Evolutionary conservation across 805 yeast genomes (phyloP), one percentile per base, ranked within the genome.

Genomic region (Zygosaccharomyces gambellarensis): DNA sequence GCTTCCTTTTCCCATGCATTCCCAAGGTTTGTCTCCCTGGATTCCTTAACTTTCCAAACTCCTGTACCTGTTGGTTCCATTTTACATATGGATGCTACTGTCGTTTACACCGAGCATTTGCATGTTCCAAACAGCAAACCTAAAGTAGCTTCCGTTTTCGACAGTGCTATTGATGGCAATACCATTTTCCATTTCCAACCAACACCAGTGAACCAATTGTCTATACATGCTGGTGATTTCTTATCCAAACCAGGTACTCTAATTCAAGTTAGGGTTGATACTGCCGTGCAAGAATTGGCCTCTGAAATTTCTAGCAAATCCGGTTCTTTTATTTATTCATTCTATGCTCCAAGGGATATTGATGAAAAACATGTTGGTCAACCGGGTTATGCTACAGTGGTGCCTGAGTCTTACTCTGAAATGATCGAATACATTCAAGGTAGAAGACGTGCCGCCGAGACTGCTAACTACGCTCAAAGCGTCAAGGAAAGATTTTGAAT

Each of bases 41-140:
- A 90, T 65, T 85, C 94, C 21, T 89, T 96, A 39, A 86, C 95
- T 22, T 90, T 90, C 76, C 83, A 86, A 61, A 86, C 90, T 17
- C 98, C 98, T 2, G 98, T 90, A 6, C 97, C 97, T 1, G 97
- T 90, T 14, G 97, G 98, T 1, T 82, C 90, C 1, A 96, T 92
- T 7, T 72, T 90, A 51, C 85, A 83, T 55, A 81, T 89, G 82
- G 78, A 81, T 47, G 94, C 97, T 0, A 74, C 83, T 19, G 87
- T 90, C 6, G 88, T 86, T 22, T 89, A 90, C 69, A 89, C 97
- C 2, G 95, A 88, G 63, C 92, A 86, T 57, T 70, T 87, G 46
- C 83, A 81, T 59, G 74, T 71, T 36, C 40, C 60, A 5, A 60
- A 59, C 42, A 47, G 57, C 7, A 52, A 54, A 43, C 59, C 54